phyloP scores from a whole-genome alignment of 805 yeast species.

The Trichomonascus vanleenenianus region DNA sequence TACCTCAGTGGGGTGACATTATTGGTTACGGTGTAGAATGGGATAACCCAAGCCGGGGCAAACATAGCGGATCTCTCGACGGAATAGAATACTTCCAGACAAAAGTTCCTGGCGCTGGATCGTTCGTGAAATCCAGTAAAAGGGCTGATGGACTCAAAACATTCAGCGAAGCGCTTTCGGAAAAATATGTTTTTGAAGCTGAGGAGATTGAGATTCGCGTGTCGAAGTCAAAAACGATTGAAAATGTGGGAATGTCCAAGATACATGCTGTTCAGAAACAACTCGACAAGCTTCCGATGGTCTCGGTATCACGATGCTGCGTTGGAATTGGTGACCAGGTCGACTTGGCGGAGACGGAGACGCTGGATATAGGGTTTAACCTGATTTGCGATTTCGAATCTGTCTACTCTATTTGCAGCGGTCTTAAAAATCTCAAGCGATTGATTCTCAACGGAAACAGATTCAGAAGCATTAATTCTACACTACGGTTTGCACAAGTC shows the following conservation, averaged over 20 bases:
- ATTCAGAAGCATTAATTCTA: slow-evolving; percentile 9
- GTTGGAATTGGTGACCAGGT: slow-evolving; percentile 21
- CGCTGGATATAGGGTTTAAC: slow-evolving; percentile 55
- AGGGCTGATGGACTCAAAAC: slow-evolving; percentile 26
- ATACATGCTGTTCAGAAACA: slow-evolving; percentile 42
- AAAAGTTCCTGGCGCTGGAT: slow-evolving; percentile 41
- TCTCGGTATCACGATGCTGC: slow-evolving; percentile 42
- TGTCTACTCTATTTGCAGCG: slow-evolving; percentile 32
- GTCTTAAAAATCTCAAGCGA: slow-evolving; percentile 32
- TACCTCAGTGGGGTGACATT: slow-evolving; percentile 54
- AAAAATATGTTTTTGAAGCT: slow-evolving; percentile 39
- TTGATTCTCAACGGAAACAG: slow-evolving; percentile 43
- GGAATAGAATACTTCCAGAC: slow-evolving; percentile 49
- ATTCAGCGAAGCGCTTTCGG: slow-evolving; percentile 44
- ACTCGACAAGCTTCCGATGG: slow-evolving; percentile 36
- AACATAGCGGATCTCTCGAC: slow-evolving; percentile 54
- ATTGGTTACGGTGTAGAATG: slow-evolving; percentile 76
- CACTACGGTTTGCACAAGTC: background rate
- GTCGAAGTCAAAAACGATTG: slow-evolving; percentile 52
- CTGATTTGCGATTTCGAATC: slow-evolving; percentile 37
- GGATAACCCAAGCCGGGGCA: slow-evolving; percentile 68
- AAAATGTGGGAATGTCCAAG: slow-evolving; percentile 59
- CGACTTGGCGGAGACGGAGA: background rate
- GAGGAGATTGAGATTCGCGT: slow-evolving; percentile 28
- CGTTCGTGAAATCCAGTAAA: slow-evolving; percentile 49